phyloP scores from a whole-genome alignment of 2,329 filamentous ascomycete species.

The Epichloe glyceriae region DNA sequence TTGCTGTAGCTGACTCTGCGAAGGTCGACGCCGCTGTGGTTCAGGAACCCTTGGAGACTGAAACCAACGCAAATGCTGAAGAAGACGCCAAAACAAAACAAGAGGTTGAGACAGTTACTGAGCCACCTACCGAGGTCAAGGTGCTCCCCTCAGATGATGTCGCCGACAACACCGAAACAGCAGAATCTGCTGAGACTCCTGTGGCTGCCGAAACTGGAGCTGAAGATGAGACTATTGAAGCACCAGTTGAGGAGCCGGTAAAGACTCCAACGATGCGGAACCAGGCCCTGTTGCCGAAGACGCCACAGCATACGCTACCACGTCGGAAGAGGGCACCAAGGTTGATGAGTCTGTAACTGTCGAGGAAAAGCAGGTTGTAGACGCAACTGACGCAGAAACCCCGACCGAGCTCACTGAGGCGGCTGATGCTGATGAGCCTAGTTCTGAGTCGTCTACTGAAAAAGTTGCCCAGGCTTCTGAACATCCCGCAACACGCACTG shows the following conservation, averaged over 20 bases:
- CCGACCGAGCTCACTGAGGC: background rate
- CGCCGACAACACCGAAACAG: background rate
- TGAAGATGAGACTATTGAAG: background rate
- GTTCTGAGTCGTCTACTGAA: background rate
- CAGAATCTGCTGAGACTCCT: background rate
- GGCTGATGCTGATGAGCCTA: background rate
- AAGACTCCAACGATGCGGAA: background rate
- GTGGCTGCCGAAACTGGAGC: background rate
- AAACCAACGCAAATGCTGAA: conserved; percentile 6
- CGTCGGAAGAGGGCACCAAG: background rate
- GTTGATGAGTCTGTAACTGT: background rate
- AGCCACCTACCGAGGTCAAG: background rate
- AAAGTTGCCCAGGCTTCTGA: background rate
- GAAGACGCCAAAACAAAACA: background rate
- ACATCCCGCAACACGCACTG: background rate
- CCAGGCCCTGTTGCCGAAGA: background rate
- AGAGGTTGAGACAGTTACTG: background rate
- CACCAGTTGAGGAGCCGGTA: background rate
- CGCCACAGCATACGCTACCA: background rate
- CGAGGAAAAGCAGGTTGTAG: background rate
- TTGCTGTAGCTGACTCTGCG: background rate
- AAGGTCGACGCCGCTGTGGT: too few relatives aligned
- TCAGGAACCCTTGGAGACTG: background rate
- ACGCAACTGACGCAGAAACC: background rate
- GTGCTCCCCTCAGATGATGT: background rate